Percentiles rank a stretch among this genome's conserved stretches.
Evolutionary conservation across 345 rosid genomes (phyloP).

Genomic region (Zanthoxylum bungeanum): DNA sequence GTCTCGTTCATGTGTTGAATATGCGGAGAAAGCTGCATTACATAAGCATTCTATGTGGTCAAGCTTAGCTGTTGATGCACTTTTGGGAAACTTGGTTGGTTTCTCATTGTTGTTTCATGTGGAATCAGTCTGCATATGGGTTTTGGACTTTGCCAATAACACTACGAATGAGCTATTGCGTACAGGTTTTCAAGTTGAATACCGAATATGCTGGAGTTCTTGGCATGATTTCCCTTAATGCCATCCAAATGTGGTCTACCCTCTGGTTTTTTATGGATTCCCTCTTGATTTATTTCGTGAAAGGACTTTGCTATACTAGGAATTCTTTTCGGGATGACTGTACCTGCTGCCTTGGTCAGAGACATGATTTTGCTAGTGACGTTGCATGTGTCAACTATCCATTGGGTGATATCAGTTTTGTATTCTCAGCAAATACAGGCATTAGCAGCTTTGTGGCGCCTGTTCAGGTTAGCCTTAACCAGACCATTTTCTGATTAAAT

Average conservation of each 20-base stretch:
- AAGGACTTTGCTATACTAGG: slow-evolving; percentile 62
- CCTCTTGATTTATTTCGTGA: slow-evolving; percentile 50
- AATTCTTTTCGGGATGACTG: slow-evolving; percentile 67
- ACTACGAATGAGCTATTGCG: slow-evolving; percentile 69
- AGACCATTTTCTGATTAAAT: slow-evolving; percentile 5
- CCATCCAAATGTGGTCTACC: slow-evolving; percentile 88
- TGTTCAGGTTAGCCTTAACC: slow-evolving; percentile 64
- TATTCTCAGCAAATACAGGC: slow-evolving; percentile 78
- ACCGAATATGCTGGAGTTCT: slow-evolving; percentile 80
- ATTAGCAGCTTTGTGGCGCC: slow-evolving; percentile 88
- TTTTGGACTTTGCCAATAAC: slow-evolving; percentile 50
- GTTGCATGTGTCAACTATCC: slow-evolving; percentile 69
- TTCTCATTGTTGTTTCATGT: slow-evolving; percentile 47
- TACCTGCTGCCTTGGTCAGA: slow-evolving; percentile 64
- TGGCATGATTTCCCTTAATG: slow-evolving; percentile 81
- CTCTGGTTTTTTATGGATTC: slow-evolving; percentile 61
- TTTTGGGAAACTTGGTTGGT: slow-evolving; percentile 75
- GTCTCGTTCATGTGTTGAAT: slow-evolving; percentile 71
- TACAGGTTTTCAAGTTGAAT: slow-evolving; percentile 91
- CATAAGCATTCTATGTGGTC: slow-evolving; percentile 88
- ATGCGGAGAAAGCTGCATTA: slow-evolving; percentile 72
- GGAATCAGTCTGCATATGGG: slow-evolving; percentile 45
- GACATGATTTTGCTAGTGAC: slow-evolving; percentile 59
- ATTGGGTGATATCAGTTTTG: slow-evolving; percentile 61
- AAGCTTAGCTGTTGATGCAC: slow-evolving; percentile 65